A percentile compares a stretch with the other conserved stretches of the same genome.
phyloP scores from a whole-genome alignment of 2,329 filamentous ascomycete genomes.

The Aspergillus sp. region DNA sequence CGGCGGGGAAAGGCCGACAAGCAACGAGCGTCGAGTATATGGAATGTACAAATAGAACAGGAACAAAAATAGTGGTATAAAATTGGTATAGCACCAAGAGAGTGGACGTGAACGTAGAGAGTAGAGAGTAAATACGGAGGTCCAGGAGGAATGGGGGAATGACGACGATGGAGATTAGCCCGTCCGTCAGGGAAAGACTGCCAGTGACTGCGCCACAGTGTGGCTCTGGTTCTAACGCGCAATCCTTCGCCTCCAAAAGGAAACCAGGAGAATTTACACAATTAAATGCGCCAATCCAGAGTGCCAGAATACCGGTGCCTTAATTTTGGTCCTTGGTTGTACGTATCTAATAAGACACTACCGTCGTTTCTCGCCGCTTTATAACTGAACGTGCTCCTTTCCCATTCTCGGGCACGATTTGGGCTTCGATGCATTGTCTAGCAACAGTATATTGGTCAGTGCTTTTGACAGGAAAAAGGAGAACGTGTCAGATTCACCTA shows the following conservation, averaged over 20 bases:
- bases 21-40: neutral
- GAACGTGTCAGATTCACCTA: constrained; percentile 6
- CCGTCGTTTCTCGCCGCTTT: neutral
- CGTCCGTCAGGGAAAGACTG: neutral
- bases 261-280: neutral
- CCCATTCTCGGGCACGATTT: neutral
- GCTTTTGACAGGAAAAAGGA: neutral
- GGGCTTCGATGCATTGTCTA: neutral
- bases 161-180: constrained; percentile 6
- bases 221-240: neutral
- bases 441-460: neutral
- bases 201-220: neutral
- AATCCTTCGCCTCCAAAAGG: neutral
- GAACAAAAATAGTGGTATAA: neutral
- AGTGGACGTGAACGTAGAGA: neutral
- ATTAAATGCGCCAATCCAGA: no score
- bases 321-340: neutral
- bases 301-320: neutral
- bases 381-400: neutral
- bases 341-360: no score
- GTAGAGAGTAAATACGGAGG: neutral
- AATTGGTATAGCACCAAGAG: neutral
- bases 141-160: constrained; percentile 7
- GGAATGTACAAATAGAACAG: constrained; percentile 1
- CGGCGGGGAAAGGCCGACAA: constrained; percentile 4